These are phyloP conservation scores for Setaria viridis DNA, from an alignment of 202 grass and related monocot genomes.

Conservation along the genomic window DNA sequence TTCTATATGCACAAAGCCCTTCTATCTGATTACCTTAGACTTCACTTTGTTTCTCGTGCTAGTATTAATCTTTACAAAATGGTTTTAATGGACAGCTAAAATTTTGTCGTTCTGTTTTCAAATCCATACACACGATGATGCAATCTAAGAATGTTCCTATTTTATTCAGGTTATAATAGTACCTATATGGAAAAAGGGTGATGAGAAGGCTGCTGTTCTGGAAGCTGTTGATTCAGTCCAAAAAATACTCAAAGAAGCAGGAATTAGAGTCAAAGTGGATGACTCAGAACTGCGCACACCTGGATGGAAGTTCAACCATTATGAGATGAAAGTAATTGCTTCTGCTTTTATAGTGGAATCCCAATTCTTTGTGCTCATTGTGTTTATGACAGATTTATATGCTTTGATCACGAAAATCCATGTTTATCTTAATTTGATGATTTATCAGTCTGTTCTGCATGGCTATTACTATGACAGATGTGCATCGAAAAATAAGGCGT, in stretches of 20 bases:
- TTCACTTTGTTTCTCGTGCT: slow-evolving; percentile 28
- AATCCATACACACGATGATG: slow-evolving; percentile 1
- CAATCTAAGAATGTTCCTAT: slow-evolving; percentile 28
- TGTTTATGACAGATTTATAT: slow-evolving; percentile 23
- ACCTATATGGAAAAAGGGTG: slow-evolving; percentile 91
- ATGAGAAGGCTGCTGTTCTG: slow-evolving; percentile 75
- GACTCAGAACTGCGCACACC: slow-evolving; percentile 80
- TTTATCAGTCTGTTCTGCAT: neutral
- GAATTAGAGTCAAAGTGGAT: slow-evolving; percentile 93
- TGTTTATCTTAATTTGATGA: neutral
- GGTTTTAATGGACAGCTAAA: neutral
- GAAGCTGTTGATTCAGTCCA: slow-evolving; percentile 77
- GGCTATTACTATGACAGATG: neutral
- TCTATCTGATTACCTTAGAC: slow-evolving; percentile 10
- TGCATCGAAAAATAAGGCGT: neutral
- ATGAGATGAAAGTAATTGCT: slow-evolving; percentile 94
- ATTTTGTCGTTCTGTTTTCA: slow-evolving; percentile 9
- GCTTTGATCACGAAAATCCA: slow-evolving; percentile 2
- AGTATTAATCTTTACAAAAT: neutral
- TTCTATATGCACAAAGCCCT: slow-evolving; percentile 24
- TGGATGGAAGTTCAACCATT: slow-evolving; percentile 97
- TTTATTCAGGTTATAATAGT: slow-evolving; percentile 79
- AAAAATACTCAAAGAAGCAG: slow-evolving; percentile 72
- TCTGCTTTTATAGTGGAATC: slow-evolving; percentile 18
- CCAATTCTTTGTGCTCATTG: slow-evolving; percentile 9